These are phyloP conservation scores for Mycena pura DNA, from an alignment of 768 basidiomycete species.

Conservation along the genomic window DNA sequence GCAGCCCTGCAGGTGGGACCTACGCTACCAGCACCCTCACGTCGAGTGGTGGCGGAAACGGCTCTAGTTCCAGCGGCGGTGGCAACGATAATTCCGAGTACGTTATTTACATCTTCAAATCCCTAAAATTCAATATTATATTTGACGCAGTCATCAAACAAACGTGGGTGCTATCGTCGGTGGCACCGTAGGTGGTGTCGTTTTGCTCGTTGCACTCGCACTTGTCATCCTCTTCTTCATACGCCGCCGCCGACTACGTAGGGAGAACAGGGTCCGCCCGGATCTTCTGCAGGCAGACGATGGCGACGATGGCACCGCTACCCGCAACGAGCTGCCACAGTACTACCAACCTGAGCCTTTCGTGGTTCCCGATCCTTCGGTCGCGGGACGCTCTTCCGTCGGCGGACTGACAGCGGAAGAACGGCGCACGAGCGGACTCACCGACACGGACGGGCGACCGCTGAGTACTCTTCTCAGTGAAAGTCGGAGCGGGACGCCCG, in stretches of 20 bases:
- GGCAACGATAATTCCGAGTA: not conserved
- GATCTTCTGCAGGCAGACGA: conserved; percentile 72
- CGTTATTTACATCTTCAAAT: not conserved
- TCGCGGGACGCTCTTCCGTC: conserved; percentile 43
- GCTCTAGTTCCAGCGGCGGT: conserved; percentile 24
- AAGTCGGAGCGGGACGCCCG: conserved; percentile 57
- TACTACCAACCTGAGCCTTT: conserved; percentile 82
- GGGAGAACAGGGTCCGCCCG: conserved; percentile 59
- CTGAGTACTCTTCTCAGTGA: conserved; percentile 42
- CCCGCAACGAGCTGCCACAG: conserved; percentile 62
- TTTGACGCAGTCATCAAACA: too few relatives aligned
- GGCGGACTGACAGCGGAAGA: conserved; percentile 38
- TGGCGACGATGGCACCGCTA: conserved; percentile 34
- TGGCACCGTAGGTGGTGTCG: conserved; percentile 63
- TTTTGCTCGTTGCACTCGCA: conserved; percentile 48
- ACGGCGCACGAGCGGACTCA: conserved; percentile 29
- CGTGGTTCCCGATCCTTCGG: conserved; percentile 68
- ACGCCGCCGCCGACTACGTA: conserved; percentile 51
- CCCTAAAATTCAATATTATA: too few relatives aligned
- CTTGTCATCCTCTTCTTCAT: conserved; percentile 56
- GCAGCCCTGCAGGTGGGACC: conserved; percentile 74
- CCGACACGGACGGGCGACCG: conserved; percentile 38
- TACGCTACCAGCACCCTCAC: conserved; percentile 60
- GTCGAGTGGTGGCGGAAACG: conserved; percentile 38
- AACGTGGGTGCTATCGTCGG: conserved; percentile 61